Conservation (phyloP, 1,139 yeast species). For the Lodderomyces margitis region DNA sequence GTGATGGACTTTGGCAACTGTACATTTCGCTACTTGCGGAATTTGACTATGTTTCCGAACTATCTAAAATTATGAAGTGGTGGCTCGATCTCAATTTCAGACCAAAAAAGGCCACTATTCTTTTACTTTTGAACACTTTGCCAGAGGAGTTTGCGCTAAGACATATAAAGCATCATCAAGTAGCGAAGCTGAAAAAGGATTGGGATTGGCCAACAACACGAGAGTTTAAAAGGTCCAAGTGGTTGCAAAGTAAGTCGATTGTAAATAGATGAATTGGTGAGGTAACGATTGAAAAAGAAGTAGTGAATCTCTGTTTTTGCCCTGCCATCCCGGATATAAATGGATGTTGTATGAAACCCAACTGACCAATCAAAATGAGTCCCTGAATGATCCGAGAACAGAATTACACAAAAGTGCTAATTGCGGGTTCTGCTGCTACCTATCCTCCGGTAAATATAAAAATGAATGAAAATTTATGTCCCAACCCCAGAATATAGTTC, state of each 20-base stretch:
- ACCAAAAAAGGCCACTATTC: conserved; percentile 43
- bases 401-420: background rate
- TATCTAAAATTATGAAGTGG: conserved; percentile 53
- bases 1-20: conserved; percentile 44
- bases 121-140: conserved; percentile 34
- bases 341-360: background rate
- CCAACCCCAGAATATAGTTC: background rate
- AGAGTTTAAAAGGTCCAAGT: conserved; percentile 13
- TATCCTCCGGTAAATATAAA: background rate
- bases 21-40: conserved; percentile 52
- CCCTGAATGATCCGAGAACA: conserved; percentile 5
- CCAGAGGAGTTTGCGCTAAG: conserved; percentile 41
- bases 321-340: no score
- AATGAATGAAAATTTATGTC: background rate
- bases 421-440: background rate
- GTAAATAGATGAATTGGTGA: background rate
- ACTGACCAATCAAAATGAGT: conserved; percentile 3
- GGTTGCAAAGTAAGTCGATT: background rate
- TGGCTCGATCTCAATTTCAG: conserved; percentile 54
- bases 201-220: conserved; percentile 30
- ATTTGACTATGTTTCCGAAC: conserved; percentile 48
- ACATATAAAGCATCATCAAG: conserved; percentile 39
- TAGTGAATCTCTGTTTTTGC: no score
- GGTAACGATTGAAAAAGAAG: no score
- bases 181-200: conserved; percentile 16